Conservation (phyloP, 2,329 filamentous ascomycete species). For the Aspergillus brasiliensis region DNA sequence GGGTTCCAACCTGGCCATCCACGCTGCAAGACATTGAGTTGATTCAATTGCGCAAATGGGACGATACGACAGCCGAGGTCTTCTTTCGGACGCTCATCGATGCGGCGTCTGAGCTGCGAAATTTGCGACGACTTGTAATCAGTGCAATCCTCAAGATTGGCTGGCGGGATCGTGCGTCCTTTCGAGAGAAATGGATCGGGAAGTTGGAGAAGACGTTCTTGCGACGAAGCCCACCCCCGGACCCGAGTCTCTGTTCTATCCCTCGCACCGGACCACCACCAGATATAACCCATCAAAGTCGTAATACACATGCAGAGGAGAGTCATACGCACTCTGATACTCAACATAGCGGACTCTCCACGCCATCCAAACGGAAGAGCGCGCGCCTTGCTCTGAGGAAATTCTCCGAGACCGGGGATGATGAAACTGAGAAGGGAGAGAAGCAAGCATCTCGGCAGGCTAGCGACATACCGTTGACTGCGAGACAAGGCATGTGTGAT, state of each 20-base stretch:
- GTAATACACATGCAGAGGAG: slow-evolving; percentile 2
- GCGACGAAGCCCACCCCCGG: slow-evolving; percentile 34
- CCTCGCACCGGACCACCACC: slow-evolving; percentile 15
- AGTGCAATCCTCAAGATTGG: slow-evolving; percentile 75
- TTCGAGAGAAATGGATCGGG: slow-evolving; percentile 76
- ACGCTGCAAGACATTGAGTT: slow-evolving; percentile 73
- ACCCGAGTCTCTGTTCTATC: slow-evolving; percentile 32
- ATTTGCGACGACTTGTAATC: slow-evolving; percentile 70
- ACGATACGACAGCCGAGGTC: slow-evolving; percentile 67
- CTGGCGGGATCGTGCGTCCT: slow-evolving; percentile 79
- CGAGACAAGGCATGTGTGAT: slow-evolving; percentile 60
- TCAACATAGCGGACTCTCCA: slow-evolving; percentile 18
- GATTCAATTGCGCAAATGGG: slow-evolving; percentile 75
- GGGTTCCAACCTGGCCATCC: slow-evolving; percentile 73
- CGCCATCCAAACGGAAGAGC: slow-evolving; percentile 43
- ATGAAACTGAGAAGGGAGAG: slow-evolving; percentile 7
- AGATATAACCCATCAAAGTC: background rate
- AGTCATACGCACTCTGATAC: slow-evolving; percentile 15
- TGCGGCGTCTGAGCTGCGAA: slow-evolving; percentile 64
- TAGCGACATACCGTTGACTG: slow-evolving; percentile 16
- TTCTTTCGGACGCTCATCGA: slow-evolving; percentile 80
- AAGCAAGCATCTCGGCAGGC: slow-evolving; percentile 14
- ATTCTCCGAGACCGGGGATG: slow-evolving; percentile 29
- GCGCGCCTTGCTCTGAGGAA: slow-evolving; percentile 38
- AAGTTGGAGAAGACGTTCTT: slow-evolving; percentile 60